phyloP scores from a whole-genome alignment of 176 grass and related monocot genomes.

The Raddia distichophylla region DNA sequence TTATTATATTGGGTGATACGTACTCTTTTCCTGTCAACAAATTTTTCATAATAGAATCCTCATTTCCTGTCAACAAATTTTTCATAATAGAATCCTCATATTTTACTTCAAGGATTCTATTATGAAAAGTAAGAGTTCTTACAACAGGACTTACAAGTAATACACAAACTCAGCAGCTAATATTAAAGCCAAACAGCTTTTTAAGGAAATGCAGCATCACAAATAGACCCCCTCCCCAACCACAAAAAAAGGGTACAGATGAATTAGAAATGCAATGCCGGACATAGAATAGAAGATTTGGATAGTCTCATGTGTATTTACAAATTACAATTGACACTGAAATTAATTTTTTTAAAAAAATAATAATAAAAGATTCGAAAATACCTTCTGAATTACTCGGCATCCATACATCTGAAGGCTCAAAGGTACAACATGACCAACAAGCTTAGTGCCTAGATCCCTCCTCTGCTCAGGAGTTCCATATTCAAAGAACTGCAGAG shows the following conservation, averaged over 20 bases:
- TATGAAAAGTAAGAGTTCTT: no score
- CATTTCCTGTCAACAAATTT: no score
- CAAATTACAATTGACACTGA: constrained; percentile 7
- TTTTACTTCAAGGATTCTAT: no score
- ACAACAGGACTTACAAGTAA: no score
- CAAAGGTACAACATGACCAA: constrained; percentile 80
- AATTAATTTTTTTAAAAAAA: not conserved
- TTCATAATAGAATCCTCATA: no score
- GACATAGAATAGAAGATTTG: constrained; percentile 3
- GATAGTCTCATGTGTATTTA: not conserved
- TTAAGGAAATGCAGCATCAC: not conserved
- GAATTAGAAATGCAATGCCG: constrained; percentile 24
- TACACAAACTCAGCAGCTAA: constrained; percentile 12
- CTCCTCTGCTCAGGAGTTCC: constrained; percentile 85
- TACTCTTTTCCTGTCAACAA: no score
- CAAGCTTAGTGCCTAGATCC: constrained; percentile 88
- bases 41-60: no score
- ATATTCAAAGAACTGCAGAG: constrained; percentile 92
- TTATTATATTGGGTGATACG: no score
- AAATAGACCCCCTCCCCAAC: not conserved
- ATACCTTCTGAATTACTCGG: constrained; percentile 98
- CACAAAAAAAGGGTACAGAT: constrained; percentile 9
- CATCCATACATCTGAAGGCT: constrained; percentile 99
- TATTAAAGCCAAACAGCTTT: constrained; percentile 5
- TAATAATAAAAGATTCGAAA: constrained; percentile 10